Evolutionary conservation across 2,329 filamentous ascomycete genomes (phyloP).

Genomic region (Apiospora arundinis): DNA sequence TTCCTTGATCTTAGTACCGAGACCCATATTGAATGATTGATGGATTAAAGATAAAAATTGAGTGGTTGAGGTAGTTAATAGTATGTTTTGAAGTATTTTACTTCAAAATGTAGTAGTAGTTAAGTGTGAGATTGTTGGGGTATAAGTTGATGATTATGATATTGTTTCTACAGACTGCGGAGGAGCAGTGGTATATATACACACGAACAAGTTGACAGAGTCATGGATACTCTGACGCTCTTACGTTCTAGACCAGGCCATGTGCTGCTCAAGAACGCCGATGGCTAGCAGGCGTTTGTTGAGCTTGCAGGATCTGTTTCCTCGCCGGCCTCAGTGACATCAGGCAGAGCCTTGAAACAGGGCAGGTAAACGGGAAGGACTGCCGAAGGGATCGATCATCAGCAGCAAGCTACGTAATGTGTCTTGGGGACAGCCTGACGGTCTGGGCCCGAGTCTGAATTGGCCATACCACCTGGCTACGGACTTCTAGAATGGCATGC

Average conservation of each 20-base stretch:
- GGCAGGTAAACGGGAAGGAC: constrained; percentile 5
- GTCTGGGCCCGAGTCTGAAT: no score
- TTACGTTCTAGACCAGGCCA: not conserved
- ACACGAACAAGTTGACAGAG: not conserved
- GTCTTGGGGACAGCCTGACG: not conserved
- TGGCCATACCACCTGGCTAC: no score
- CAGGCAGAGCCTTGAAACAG: constrained; percentile 5
- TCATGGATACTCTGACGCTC: not conserved
- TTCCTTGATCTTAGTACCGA: constrained; percentile 36
- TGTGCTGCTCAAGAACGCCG: not conserved
- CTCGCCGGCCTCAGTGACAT: constrained; percentile 12
- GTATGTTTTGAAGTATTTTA: no score
- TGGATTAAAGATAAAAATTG: not conserved
- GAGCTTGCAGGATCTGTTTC: not conserved
- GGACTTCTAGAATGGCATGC: not conserved
- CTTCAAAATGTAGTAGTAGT: not conserved
- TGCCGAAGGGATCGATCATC: not conserved
- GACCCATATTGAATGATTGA: constrained; percentile 30
- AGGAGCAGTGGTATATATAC: not conserved
- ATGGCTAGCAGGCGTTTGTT: not conserved
- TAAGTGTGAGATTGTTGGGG: not conserved
- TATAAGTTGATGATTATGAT: not conserved
- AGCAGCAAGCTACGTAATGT: constrained; percentile 2
- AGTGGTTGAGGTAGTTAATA: not conserved
- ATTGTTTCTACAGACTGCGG: not conserved